Evolutionary conservation across 441 rosid genomes (phyloP).

Genomic region (Gossypium laxum): DNA sequence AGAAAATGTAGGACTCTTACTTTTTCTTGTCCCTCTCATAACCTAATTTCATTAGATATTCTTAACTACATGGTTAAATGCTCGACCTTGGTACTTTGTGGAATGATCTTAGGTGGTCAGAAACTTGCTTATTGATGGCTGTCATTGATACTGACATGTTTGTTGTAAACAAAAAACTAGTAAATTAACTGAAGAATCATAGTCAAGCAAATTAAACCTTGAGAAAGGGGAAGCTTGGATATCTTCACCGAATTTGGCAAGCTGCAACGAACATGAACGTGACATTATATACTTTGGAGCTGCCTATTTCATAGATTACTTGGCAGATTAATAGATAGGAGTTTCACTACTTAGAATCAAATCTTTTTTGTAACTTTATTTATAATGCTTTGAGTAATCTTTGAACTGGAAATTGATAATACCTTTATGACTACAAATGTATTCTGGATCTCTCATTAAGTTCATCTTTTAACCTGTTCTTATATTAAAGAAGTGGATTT

Average conservation of each 20-base stretch:
- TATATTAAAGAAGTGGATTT: not conserved
- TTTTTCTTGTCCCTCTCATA: not conserved
- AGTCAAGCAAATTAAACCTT: not conserved
- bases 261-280: not conserved
- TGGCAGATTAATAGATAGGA: not conserved
- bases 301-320: not conserved
- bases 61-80: not conserved
- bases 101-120: not conserved
- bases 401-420: not conserved
- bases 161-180: not conserved
- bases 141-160: not conserved
- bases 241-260: not conserved
- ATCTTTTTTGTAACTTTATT: not conserved
- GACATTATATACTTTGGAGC: not conserved
- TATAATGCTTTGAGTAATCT: not conserved
- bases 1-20: not conserved
- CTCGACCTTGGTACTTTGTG: not conserved
- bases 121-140: not conserved
- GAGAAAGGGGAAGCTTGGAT: not conserved
- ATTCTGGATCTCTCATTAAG: not conserved
- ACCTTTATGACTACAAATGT: not conserved
- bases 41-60: not conserved
- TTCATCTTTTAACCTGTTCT: not conserved
- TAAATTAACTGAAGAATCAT: not conserved
- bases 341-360: not conserved